Base-by-base conservation (phyloP, 2,329 filamentous ascomycete genomes). In the Tolypocladium amazonense region DNA sequence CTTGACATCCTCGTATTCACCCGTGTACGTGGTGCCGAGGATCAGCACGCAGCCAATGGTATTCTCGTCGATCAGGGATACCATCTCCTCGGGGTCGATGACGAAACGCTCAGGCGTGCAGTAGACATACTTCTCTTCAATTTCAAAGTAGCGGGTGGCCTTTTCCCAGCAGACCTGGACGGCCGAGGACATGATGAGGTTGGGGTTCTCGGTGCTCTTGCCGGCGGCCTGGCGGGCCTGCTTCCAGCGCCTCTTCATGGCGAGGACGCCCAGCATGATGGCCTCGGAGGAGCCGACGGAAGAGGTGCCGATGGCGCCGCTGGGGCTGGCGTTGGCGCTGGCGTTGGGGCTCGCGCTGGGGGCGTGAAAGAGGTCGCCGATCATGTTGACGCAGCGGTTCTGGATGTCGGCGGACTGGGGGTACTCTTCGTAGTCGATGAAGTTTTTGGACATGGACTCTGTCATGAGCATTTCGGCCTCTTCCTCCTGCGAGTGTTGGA, bases 141-240 rank as follows among this genome's bases (percentile, higher is more conserved):
- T 84, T 69, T 97, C 93, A 68, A 96, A 94, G 77, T 95, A 96
- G 57, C 91, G 82, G 5, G 88, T 85, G 0, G 88, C 88, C 79
- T 97, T 97, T 75, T 97, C 92, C 92, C 92, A 97, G 81, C 92
- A 96, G 47, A 97, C 93, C 76, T 97, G 93, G 2, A 97, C 93
- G 38, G 93, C 92, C 33, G 90, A 91, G 68, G 90, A 94, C 93
- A 97, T 97, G 79, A 97, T 79, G 62, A 97, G 88, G 76, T 97
- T 97, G 59, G 93, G 93, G 53, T 83, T 82, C 63, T 92, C 89
- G 62, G 74, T 83, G 59, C 91, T 83, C 78, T 95, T 94, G 62
- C 92, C 92, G 67, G 85, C 89, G 5, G 89, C 91, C 72, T 88
- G 84, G 67, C 91, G 87, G 76, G 87, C 87, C 74, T 94, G 92